These are phyloP conservation scores for Penicillium desertorum DNA, from an alignment of 495 filamentous ascomycete genomes.

Conservation along the genomic window DNA sequence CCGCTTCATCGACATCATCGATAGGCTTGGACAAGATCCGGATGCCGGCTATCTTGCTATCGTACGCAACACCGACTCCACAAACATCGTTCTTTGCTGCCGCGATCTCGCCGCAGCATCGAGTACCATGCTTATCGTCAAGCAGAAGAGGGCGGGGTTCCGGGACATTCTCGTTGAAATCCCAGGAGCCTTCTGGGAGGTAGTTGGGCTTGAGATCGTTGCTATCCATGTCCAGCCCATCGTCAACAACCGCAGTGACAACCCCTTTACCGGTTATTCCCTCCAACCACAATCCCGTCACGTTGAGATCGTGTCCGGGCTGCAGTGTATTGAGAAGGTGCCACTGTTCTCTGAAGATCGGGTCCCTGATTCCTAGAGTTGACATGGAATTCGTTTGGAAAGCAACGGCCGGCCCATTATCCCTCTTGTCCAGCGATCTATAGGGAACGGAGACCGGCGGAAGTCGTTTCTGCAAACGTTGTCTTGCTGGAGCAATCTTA, in stretches of 20 bases:
- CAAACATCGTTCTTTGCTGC: conserved; percentile 92
- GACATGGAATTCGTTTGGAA: conserved; percentile 60
- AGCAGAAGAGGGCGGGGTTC: conserved; percentile 76
- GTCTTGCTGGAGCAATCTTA: conserved; percentile 69
- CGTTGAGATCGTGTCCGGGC: conserved; percentile 88
- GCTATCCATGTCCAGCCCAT: conserved; percentile 96
- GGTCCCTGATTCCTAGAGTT: conserved; percentile 73
- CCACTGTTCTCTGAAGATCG: conserved; percentile 93
- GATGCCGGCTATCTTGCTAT: conserved; percentile 84
- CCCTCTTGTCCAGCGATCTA: conserved; percentile 16
- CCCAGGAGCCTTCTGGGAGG: conserved; percentile 86
- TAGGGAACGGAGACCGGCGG: conserved; percentile 44
- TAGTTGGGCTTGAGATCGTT: conserved; percentile 89
- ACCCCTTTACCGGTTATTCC: conserved; percentile 90
- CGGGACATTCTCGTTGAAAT: conserved; percentile 82
- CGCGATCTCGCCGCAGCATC: conserved; percentile 91
- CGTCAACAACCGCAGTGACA: conserved; percentile 91
- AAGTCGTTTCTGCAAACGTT: conserved; percentile 72
- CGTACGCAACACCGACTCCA: conserved; percentile 90
- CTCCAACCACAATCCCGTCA: conserved; percentile 85
- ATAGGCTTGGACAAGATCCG: conserved; percentile 91
- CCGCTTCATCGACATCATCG: conserved; percentile 86
- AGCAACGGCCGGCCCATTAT: conserved; percentile 51
- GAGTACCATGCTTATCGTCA: conserved; percentile 88
- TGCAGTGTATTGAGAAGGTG: conserved; percentile 85